A percentile compares a stretch with the other conserved stretches of the same genome.
These are phyloP conservation scores for Yamadazyma paraphyllophila DNA, from an alignment of 805 yeast species.

Conservation along the genomic window DNA sequence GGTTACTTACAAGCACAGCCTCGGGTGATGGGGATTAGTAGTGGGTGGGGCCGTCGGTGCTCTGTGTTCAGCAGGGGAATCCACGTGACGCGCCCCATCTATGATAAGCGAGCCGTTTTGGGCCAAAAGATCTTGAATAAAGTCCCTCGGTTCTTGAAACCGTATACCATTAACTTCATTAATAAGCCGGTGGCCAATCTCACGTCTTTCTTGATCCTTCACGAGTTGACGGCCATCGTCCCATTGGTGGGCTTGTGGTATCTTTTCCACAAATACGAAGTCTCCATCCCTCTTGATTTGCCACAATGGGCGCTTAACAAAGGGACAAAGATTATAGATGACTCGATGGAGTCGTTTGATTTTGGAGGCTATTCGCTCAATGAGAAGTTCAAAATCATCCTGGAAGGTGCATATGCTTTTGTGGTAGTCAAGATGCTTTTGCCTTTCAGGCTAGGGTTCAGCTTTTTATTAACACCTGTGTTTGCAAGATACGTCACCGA, in stretches of 20 bases:
- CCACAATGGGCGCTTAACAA: conserved; percentile 61
- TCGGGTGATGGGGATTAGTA: neutral
- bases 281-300: conserved; percentile 50
- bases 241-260: conserved; percentile 74
- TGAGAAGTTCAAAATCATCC: conserved; percentile 52
- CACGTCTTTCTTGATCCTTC: conserved; percentile 63
- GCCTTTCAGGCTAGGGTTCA: conserved; percentile 52
- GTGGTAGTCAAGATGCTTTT: conserved; percentile 60
- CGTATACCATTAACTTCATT: conserved; percentile 49
- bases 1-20: neutral
- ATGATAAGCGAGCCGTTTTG: conserved; percentile 12
- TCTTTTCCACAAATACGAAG: conserved; percentile 52
- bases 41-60: neutral
- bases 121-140: conserved; percentile 22
- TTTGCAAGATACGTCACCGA: conserved; percentile 51
- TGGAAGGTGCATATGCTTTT: conserved; percentile 77
- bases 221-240: conserved; percentile 71
- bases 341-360: conserved; percentile 41
- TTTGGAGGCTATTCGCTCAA: conserved; percentile 36
- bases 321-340: conserved; percentile 58
- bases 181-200: conserved; percentile 61
- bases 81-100: neutral
- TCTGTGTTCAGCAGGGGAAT: neutral
- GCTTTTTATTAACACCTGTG: conserved; percentile 55
- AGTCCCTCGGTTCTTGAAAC: conserved; percentile 50